Evolutionary conservation across 495 filamentous ascomycete genomes (phyloP).

Genomic region (Mytilinidion resinicola): DNA sequence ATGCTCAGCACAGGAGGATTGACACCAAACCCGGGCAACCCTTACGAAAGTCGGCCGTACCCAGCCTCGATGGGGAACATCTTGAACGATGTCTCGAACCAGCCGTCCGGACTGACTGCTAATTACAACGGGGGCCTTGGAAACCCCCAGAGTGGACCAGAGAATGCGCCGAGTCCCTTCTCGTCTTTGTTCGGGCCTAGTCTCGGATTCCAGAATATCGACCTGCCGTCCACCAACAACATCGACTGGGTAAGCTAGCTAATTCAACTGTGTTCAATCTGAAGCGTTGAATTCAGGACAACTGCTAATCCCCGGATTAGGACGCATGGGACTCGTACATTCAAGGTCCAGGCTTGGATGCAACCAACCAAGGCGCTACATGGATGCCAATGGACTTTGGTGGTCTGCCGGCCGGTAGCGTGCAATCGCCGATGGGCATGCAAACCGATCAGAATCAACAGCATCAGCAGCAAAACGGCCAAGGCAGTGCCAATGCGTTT

Average conservation of each 20-base stretch:
- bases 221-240: slow-evolving; percentile 50
- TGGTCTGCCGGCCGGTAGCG: neutral
- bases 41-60: slow-evolving; percentile 25
- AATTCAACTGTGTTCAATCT: neutral
- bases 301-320: slow-evolving; percentile 8
- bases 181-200: slow-evolving; percentile 47
- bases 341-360: slow-evolving; percentile 33
- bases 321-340: slow-evolving; percentile 41
- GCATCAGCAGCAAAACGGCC: neutral
- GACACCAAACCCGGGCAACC: slow-evolving; percentile 51
- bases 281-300: slow-evolving; percentile 3
- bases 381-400: slow-evolving; percentile 23
- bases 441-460: neutral
- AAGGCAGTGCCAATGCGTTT: slow-evolving; percentile 12
- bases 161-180: slow-evolving; percentile 35
- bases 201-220: slow-evolving; percentile 44
- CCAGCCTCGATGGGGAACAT: slow-evolving; percentile 45
- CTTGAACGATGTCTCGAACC: slow-evolving; percentile 35
- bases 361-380: slow-evolving; percentile 11
- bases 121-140: slow-evolving; percentile 16
- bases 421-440: neutral
- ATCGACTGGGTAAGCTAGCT: slow-evolving; percentile 68
- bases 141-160: slow-evolving; percentile 5
- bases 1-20: slow-evolving; percentile 68
- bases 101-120: slow-evolving; percentile 19